Evolutionary conservation across 2,329 filamentous ascomycete genomes (phyloP).

Genomic region (Zelopaecilomyces penicillatus): DNA sequence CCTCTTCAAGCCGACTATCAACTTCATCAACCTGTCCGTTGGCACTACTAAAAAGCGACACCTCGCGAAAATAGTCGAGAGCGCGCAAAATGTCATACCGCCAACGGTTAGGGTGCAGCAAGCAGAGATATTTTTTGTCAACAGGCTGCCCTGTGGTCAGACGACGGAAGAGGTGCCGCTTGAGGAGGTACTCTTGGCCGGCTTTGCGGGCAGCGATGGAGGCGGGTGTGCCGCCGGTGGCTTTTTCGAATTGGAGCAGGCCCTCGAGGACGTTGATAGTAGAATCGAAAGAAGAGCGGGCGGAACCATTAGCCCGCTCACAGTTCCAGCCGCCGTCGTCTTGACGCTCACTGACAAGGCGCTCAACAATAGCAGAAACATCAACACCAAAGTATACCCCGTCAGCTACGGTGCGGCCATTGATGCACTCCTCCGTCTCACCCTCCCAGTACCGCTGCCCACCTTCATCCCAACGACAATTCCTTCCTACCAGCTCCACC

Average conservation of each 20-base stretch:
- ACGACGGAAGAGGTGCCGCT: constrained; percentile 6
- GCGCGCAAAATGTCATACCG: no score
- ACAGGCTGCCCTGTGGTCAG: constrained; percentile 4
- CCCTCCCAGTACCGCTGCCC: constrained; percentile 11
- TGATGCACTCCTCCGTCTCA: constrained; percentile 11
- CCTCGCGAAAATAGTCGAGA: no score
- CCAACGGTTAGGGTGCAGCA: no score
- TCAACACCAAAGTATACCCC: constrained; percentile 10
- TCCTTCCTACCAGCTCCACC: constrained; percentile 5
- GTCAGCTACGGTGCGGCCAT: constrained; percentile 8
- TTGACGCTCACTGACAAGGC: neutral
- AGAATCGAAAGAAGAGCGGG: constrained; percentile 9
- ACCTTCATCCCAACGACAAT: constrained; percentile 10
- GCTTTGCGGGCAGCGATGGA: constrained; percentile 4
- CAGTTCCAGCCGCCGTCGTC: neutral
- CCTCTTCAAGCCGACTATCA: no score
- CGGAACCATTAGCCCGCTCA: constrained; percentile 7
- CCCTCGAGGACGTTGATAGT: constrained; percentile 10
- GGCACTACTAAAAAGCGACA: no score
- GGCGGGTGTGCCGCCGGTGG: constrained; percentile 1
- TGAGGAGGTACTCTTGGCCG: constrained; percentile 10
- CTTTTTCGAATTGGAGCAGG: constrained; percentile 7
- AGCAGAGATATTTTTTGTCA: neutral
- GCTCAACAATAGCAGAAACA: constrained; percentile 19
- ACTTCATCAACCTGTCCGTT: no score